phyloP scores from a whole-genome alignment of 2,329 filamentous ascomycete genomes.

The Colletotrichum tropicicola region DNA sequence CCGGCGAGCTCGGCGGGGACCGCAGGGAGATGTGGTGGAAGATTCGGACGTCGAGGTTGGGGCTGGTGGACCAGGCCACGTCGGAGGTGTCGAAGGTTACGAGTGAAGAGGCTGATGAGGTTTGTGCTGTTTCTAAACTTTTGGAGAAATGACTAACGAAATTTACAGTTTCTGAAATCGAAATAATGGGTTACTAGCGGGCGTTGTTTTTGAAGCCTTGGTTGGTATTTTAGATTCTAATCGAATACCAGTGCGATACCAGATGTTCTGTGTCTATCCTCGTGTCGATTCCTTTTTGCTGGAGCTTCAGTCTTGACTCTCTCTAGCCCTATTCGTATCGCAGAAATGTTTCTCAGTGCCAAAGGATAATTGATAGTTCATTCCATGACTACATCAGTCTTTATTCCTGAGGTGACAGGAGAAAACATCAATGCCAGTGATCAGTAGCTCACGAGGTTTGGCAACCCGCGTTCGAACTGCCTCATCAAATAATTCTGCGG shows the following conservation, averaged over 20 bases:
- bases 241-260: background rate
- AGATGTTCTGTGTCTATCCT: no score
- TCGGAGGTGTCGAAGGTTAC: constrained; percentile 73
- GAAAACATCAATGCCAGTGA: no score
- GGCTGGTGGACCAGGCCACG: constrained; percentile 74
- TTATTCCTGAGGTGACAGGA: no score
- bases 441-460: no score
- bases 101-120: constrained; percentile 75
- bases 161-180: constrained; percentile 20
- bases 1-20: constrained; percentile 78
- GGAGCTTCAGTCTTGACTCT: no score
- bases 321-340: no score
- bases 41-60: constrained; percentile 72
- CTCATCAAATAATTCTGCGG: no score
- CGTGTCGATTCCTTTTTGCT: no score
- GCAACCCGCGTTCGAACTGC: no score
- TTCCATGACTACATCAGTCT: no score
- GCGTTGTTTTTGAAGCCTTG: background rate
- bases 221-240: background rate
- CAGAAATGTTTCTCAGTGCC: no score
- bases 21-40: constrained; percentile 85
- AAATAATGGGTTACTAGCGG: constrained; percentile 4
- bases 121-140: constrained; percentile 35
- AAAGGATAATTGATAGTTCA: no score
- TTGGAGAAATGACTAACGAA: background rate